Conservation (phyloP, 1,284 basidiomycete species). For the Trametes versicolor region DNA sequence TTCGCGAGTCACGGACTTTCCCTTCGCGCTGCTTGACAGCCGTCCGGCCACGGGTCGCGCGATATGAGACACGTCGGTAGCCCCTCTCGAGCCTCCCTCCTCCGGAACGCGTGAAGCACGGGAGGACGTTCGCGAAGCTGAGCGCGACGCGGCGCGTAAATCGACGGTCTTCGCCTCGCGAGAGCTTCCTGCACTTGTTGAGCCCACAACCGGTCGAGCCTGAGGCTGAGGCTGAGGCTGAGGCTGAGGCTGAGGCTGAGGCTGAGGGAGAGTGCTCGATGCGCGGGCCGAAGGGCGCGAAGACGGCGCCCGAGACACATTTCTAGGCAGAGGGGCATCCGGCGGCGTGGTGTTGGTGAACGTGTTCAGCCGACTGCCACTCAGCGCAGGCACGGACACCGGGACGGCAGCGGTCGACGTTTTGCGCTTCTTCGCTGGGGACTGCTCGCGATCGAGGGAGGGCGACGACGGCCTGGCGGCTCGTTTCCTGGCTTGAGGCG, state of each 20-base stretch:
- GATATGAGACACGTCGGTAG: background rate
- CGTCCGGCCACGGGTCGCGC: background rate
- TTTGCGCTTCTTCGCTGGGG: conserved; percentile 33
- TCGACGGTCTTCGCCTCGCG: conserved; percentile 23
- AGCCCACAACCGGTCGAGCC: background rate
- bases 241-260: background rate
- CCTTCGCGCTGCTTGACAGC: conserved; percentile 9
- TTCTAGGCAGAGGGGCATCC: background rate
- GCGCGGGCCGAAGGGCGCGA: background rate
- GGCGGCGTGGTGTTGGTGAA: background rate
- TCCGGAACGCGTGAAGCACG: conserved; percentile 1
- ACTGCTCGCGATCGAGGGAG: conserved; percentile 10
- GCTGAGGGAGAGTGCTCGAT: background rate
- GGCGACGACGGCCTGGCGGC: conserved; percentile 1
- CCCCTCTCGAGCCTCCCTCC: background rate
- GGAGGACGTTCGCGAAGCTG: conserved; percentile 27
- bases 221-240: background rate
- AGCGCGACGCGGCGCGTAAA: conserved; percentile 19
- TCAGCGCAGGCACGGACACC: background rate
- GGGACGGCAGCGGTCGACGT: conserved; percentile 4
- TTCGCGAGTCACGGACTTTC: conserved; percentile 16
- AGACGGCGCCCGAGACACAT: background rate
- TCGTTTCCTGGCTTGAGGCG: background rate
- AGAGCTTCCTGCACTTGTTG: conserved; percentile 3
- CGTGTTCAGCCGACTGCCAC: background rate